phyloP scores from a whole-genome alignment of 1,284 basidiomycete species.

The Puccinia coronata region DNA sequence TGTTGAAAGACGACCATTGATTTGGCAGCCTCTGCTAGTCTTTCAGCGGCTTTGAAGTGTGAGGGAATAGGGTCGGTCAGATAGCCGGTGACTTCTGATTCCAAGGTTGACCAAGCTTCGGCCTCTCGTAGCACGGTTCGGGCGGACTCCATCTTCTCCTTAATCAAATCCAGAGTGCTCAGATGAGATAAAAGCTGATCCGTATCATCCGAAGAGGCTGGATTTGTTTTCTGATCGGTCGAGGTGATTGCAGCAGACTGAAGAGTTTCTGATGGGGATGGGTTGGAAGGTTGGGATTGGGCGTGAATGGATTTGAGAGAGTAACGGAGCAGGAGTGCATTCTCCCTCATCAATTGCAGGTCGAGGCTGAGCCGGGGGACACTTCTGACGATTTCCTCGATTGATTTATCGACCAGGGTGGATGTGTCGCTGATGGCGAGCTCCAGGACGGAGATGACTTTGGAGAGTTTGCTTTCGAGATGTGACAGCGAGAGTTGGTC shows the following conservation, averaged over 20 bases:
- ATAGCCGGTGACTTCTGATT: constrained; percentile 80
- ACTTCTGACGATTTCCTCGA: constrained; percentile 82
- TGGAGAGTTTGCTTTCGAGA: constrained; percentile 72
- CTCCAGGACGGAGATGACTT: constrained; percentile 74
- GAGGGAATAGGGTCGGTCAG: constrained; percentile 69
- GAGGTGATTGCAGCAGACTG: background rate
- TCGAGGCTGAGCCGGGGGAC: constrained; percentile 87
- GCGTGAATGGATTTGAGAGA: constrained; percentile 66
- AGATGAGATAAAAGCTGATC: constrained; percentile 68
- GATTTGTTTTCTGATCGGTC: constrained; percentile 57
- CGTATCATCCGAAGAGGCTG: constrained; percentile 50
- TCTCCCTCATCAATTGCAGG: constrained; percentile 90
- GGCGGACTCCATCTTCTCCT: constrained; percentile 78
- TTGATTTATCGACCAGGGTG: constrained; percentile 75
- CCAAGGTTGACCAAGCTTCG: constrained; percentile 89
- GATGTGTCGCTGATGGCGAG: constrained; percentile 83
- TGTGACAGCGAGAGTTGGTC: constrained; percentile 62
- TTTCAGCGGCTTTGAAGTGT: constrained; percentile 80
- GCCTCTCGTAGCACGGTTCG: constrained; percentile 83
- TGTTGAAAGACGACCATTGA: constrained; percentile 88
- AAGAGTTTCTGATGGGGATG: constrained; percentile 4
- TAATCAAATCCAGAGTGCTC: constrained; percentile 75
- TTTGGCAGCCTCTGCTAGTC: constrained; percentile 79
- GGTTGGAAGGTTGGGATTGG: constrained; percentile 59
- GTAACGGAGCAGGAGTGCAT: constrained; percentile 72